phyloP scores from a whole-genome alignment of 192 early-diverging fungal species.

The Kappamyces sp. region DNA sequence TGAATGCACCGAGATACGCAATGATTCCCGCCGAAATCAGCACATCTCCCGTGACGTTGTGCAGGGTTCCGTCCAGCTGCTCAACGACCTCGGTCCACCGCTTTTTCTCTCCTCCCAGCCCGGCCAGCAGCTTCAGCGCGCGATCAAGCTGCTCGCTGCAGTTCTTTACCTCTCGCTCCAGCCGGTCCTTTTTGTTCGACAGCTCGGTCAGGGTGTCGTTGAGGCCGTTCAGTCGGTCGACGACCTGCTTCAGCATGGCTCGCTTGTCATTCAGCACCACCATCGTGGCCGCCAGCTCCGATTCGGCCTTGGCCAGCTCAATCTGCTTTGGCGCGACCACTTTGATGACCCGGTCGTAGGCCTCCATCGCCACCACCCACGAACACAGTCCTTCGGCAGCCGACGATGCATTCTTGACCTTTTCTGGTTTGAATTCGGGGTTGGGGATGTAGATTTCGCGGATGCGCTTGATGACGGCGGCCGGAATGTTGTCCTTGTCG shows the following conservation, averaged over 20 bases:
- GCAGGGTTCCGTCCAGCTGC: conserved; percentile 40
- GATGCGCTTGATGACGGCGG: conserved; percentile 55
- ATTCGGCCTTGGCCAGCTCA: conserved; percentile 49
- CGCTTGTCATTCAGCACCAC: conserved; percentile 52
- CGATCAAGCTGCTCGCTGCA: conserved; percentile 56
- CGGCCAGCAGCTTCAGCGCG: conserved; percentile 52
- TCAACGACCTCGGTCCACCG: conserved; percentile 54
- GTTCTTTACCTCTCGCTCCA: conserved; percentile 53
- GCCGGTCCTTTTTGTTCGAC: conserved; percentile 46
- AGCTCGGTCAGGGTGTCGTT: conserved; percentile 48
- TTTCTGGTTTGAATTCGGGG: conserved; percentile 60
- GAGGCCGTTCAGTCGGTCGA: conserved; percentile 47
- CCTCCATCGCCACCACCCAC: conserved; percentile 61
- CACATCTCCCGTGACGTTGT: conserved; percentile 55
- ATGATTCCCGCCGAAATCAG: conserved; percentile 57
- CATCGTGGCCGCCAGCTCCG: conserved; percentile 52
- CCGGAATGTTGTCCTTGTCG: conserved; percentile 60
- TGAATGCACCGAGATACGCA: conserved; percentile 59
- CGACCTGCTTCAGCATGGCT: conserved; percentile 44
- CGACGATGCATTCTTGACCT: conserved; percentile 56
- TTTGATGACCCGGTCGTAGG: conserved; percentile 56
- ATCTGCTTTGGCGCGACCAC: conserved; percentile 58
- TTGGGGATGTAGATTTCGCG: conserved; percentile 52
- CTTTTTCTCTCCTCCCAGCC: conserved; percentile 57
- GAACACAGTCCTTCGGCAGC: conserved; percentile 58